Conservation (phyloP, 305 asterid species). For the Rubia tinctorum region DNA sequence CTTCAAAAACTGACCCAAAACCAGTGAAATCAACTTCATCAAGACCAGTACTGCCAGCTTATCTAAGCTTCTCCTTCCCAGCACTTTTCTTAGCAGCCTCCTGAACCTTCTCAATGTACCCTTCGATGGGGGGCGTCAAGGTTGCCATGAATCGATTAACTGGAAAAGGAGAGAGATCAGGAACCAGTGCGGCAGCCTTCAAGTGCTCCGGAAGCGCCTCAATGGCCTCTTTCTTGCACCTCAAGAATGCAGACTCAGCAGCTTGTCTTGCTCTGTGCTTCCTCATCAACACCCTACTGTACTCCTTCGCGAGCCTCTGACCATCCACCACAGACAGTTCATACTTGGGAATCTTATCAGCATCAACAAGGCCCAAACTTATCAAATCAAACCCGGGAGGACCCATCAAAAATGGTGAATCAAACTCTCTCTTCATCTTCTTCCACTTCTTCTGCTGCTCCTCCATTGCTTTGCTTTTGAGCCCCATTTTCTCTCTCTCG, state of each 20-base stretch:
- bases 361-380: constrained; percentile 73
- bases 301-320: constrained; percentile 74
- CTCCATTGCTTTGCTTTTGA: constrained; percentile 61
- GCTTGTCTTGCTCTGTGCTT: constrained; percentile 85
- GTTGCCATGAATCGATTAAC: constrained; percentile 72
- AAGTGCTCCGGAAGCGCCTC: constrained; percentile 78
- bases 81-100: constrained; percentile 77
- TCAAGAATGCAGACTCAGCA: constrained; percentile 60
- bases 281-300: constrained; percentile 82
- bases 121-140: constrained; percentile 91
- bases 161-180: constrained; percentile 73
- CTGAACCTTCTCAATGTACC: constrained; percentile 70
- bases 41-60: not conserved
- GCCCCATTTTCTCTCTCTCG: constrained; percentile 79
- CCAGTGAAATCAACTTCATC: not conserved
- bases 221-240: constrained; percentile 74
- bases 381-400: constrained; percentile 83
- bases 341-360: constrained; percentile 70
- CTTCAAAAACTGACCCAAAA: not conserved
- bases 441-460: constrained; percentile 61
- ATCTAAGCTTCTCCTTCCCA: constrained; percentile 72
- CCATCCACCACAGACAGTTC: constrained; percentile 89
- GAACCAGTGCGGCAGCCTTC: constrained; percentile 74
- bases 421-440: constrained; percentile 44
- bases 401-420: constrained; percentile 49